A percentile compares a stretch with the other conserved stretches of the same genome.
Evolutionary conservation across 2,329 filamentous ascomycete species (phyloP).

Genomic region (Microsporum canis): DNA sequence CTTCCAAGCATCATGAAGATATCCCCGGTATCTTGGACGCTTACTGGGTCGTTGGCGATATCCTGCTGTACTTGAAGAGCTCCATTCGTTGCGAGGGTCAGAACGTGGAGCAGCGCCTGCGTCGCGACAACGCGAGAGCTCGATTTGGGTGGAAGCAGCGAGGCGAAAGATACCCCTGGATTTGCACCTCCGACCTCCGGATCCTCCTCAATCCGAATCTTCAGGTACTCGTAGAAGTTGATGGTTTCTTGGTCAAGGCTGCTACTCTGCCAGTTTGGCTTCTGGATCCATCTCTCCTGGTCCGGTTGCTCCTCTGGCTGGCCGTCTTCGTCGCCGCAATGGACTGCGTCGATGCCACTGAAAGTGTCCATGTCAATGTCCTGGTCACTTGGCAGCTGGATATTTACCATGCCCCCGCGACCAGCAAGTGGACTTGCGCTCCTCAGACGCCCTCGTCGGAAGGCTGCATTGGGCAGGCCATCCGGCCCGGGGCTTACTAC

Average conservation of each 20-base stretch:
- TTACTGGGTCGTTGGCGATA: background rate
- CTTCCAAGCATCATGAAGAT: slow-evolving; percentile 3
- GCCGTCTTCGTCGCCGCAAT: slow-evolving; percentile 15
- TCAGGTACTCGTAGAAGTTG: slow-evolving; percentile 54
- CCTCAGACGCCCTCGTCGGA: slow-evolving; percentile 41
- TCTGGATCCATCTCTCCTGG: slow-evolving; percentile 16
- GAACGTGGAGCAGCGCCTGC: slow-evolving; percentile 64
- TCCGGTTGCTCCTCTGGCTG: slow-evolving; percentile 18
- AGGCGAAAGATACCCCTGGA: slow-evolving; percentile 50
- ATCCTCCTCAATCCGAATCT: slow-evolving; percentile 35
- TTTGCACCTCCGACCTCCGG: slow-evolving; percentile 16
- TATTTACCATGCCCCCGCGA: slow-evolving; percentile 28
- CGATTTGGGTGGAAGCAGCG: slow-evolving; percentile 50
- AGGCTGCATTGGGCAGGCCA: slow-evolving; percentile 8
- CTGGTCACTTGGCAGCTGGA: background rate
- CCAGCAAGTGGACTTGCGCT: slow-evolving; percentile 52
- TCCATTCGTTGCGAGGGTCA: slow-evolving; percentile 57
- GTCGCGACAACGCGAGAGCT: slow-evolving; percentile 53
- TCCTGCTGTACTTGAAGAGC: slow-evolving; percentile 53
- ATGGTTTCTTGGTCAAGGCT: slow-evolving; percentile 47
- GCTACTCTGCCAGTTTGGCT: slow-evolving; percentile 38
- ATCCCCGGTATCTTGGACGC: slow-evolving; percentile 10
- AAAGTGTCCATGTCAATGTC: slow-evolving; percentile 13
- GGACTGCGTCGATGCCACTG: slow-evolving; percentile 16
- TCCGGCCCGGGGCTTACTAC: slow-evolving; percentile 17